Evolutionary conservation across 2,329 filamentous ascomycete species (phyloP), one percentile per base, ranked within the genome.

Genomic region (Cladophialophora chaetospira): DNA sequence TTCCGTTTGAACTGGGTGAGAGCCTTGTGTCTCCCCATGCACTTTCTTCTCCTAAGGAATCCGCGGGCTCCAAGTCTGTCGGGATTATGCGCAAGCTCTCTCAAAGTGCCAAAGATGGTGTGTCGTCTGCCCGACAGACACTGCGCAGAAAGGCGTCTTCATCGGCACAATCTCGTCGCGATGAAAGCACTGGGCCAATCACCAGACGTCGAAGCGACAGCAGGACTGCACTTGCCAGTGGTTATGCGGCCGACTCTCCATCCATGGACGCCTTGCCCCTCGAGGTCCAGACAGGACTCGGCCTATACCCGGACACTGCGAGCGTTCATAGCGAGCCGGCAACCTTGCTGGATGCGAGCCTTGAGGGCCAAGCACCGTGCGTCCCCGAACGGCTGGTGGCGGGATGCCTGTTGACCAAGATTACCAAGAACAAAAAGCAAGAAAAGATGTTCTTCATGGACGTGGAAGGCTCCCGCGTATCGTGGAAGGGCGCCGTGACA

Each of bases 181-280:
- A 97, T 69, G 87, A 89, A 60, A 97, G 92, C 69, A 87, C 91
- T 23, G 94, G 94, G 0, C 94, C 94, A 1, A 88, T 96, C 50
- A 84, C 96, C 72, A 86, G 93, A 61, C 83, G 91, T 56, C 86
- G 92, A 63, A 97, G 92, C 72, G 91, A 95, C 72, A 96, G 92
- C 76, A 94, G 89, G 72, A 89, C 84, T 63, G 87, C 87, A 5
- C 75, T 80, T 31, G 79, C 46, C 9, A 60, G 42, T 28, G 46
- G 43, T 19, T 28, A 26, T 36, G 9, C 38, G 11, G 17, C 56
- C 17, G 62, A 64, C 11, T 55, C 48, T 10, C 50, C 53, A 21
- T 60, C 62, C 5, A 48, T 58, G 40, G 62, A 64, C 17, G 31
- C 35, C 23, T 33, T 58, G 15, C 54, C 55, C 10, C 11, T 60